Base-by-base conservation (phyloP, 148 eudicot species). In the Drosera capensis region DNA sequence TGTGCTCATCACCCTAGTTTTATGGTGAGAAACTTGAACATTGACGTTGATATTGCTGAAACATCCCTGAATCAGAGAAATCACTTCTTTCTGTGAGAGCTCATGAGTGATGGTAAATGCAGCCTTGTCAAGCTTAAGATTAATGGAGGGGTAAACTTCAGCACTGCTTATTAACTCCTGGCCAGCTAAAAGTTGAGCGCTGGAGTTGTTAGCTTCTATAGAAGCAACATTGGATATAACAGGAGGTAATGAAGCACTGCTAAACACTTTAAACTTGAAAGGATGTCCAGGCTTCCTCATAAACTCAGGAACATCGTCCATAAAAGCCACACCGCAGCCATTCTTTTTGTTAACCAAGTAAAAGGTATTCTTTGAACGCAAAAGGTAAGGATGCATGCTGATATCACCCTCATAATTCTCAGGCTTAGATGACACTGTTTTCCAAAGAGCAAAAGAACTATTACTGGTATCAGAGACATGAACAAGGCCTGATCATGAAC, bases 281-380 rank as follows among this genome's bases (percentile, higher is more conserved):
- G 76, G 68, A 72, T 71, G 71, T 59, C 99, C 95, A 45, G 94
- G 94, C 64, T 76, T 78, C 52, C 63, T 61, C 51, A 81, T 93
- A 70, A 78, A 78, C 65, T 90, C 99, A 11, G 81, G 77, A 64
- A 74, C 67, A 36, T 79, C 94, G 56, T 90, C 80, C 49, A 71
- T 57, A 52, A 85, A 81, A 68, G 95, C 93, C 57, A 76, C 55
- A 17, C 76, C 71, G 40, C 68, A 62, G 57, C 68, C 82, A 64
- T 59, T 78, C 63, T 78, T 85, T 63, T 68, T 85, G 63, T 90
- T 90, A 26, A 90, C 85, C 26, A 90, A 77, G 64, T 78, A 74
- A 56, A 78, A 90, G 40, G 79, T 60, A 48, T 63, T 73, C 65
- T 50, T 64, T 36, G 63, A 67, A 28, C 59, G 43, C 49, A 58